phyloP scores from a whole-genome alignment of 495 filamentous ascomycete species.

The Recurvomyces mirabilis region DNA sequence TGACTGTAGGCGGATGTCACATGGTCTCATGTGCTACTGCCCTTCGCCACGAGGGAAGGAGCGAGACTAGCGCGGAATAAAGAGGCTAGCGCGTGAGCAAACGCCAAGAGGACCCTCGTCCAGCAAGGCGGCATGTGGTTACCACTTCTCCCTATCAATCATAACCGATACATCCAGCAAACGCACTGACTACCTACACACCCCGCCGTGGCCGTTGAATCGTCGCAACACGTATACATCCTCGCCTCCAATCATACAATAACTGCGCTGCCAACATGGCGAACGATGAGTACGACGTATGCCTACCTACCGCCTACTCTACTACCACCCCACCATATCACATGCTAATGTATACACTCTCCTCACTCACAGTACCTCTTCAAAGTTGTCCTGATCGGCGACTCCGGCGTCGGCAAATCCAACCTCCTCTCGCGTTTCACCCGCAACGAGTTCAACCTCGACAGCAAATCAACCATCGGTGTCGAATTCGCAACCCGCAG shows the following conservation, averaged over 20 bases:
- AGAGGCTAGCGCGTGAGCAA: too few species aligned
- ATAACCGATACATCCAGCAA: too few species aligned
- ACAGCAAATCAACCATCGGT: constrained; percentile 99
- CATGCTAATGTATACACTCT: constrained; percentile 17
- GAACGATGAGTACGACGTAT: constrained; percentile 99
- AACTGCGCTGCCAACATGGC: constrained; percentile 57
- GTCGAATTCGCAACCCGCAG: constrained; percentile 98
- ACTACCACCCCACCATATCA: constrained; percentile 16
- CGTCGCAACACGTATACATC: too few species aligned
- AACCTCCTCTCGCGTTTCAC: constrained; percentile 99
- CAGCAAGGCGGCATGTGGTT: too few species aligned
- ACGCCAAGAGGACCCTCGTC: too few species aligned
- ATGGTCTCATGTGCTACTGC: too few species aligned
- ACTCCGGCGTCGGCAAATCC: constrained; percentile 98
- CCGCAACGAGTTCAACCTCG: constrained; percentile 98
- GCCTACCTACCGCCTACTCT: constrained; percentile 32
- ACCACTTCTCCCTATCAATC: too few species aligned
- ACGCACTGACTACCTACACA: neutral
- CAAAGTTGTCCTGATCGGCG: constrained; percentile 99
- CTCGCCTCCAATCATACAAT: neutral
- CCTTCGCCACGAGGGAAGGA: too few species aligned
- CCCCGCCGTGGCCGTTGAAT: too few species aligned
- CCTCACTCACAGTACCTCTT: constrained; percentile 90
- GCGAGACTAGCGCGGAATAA: too few species aligned
- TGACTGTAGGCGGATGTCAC: too few species aligned